Percentiles rank a stretch among this genome's conserved stretches.
phyloP scores from a whole-genome alignment of 352 stramenopile genomes.

The Globisporangium perplexum region DNA sequence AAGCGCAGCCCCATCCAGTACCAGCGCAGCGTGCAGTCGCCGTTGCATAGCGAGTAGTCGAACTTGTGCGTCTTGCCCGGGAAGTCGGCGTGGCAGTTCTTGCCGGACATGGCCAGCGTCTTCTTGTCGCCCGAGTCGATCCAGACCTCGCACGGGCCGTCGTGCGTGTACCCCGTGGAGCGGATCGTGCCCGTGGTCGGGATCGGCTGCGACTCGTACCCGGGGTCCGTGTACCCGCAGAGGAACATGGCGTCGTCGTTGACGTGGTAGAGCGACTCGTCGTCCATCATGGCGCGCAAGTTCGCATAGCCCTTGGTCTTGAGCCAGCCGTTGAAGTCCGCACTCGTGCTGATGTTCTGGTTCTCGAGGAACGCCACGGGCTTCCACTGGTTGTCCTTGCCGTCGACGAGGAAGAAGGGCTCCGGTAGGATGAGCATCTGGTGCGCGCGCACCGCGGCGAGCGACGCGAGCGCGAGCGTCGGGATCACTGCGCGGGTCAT shows the following conservation, averaged over 20 bases:
- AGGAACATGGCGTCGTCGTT: slow-evolving; percentile 45
- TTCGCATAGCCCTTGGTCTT: slow-evolving; percentile 31
- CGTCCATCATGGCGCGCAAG: slow-evolving; percentile 48
- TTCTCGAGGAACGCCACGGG: slow-evolving; percentile 48
- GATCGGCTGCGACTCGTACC: slow-evolving; percentile 35
- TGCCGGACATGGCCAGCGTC: slow-evolving; percentile 45
- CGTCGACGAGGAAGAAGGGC: slow-evolving; percentile 55
- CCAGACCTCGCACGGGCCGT: slow-evolving; percentile 39
- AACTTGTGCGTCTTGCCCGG: slow-evolving; percentile 27
- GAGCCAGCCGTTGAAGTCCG: slow-evolving; percentile 37
- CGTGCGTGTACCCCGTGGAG: slow-evolving; percentile 45
- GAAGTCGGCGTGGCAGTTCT: slow-evolving; percentile 33
- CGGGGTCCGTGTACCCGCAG: slow-evolving; percentile 44
- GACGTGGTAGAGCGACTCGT: slow-evolving; percentile 42
- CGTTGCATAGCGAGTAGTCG: slow-evolving; percentile 31
- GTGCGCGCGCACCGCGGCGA: slow-evolving; percentile 18
- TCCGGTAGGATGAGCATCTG: slow-evolving; percentile 35
- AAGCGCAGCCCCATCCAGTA: slow-evolving; percentile 38
- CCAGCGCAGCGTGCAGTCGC: slow-evolving; percentile 30
- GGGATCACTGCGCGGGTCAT: slow-evolving; percentile 4
- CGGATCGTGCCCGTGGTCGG: slow-evolving; percentile 15
- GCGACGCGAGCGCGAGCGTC: not conserved
- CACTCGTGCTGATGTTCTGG: slow-evolving; percentile 39
- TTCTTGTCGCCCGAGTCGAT: slow-evolving; percentile 37
- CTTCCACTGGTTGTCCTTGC: slow-evolving; percentile 13